These are phyloP conservation scores for Quercus parvula DNA, from an alignment of 306 rosid genomes.

Conservation along the genomic window DNA sequence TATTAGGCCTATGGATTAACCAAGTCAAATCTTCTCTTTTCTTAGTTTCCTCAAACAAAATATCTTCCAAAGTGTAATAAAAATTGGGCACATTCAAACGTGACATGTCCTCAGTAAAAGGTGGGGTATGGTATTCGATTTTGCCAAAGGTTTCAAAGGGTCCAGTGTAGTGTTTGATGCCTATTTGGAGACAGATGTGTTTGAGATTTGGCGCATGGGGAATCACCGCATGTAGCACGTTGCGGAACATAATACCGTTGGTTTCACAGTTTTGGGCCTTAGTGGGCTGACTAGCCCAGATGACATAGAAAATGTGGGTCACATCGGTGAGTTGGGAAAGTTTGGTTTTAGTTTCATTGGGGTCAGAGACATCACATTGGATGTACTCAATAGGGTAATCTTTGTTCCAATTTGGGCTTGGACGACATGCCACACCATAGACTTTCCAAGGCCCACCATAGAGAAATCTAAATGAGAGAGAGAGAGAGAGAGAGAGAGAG, in stretches of 20 bases:
- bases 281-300: constrained; percentile 43
- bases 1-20: constrained; percentile 53
- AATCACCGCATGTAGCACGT: constrained; percentile 44
- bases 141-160: constrained; percentile 35
- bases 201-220: constrained; percentile 57
- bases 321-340: constrained; percentile 57
- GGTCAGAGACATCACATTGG: constrained; percentile 64
- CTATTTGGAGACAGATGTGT: constrained; percentile 66
- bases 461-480: too few relatives aligned
- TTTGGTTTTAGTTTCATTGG: constrained; percentile 40
- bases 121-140: background rate
- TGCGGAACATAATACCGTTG: constrained; percentile 58
- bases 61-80: constrained; percentile 50
- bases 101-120: background rate
- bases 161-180: constrained; percentile 52
- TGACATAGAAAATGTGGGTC: constrained; percentile 66
- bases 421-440: constrained; percentile 69
- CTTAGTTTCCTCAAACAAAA: constrained; percentile 38
- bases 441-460: constrained; percentile 70
- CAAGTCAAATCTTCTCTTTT: constrained; percentile 48
- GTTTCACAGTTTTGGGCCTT: constrained; percentile 49
- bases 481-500: too few relatives aligned
- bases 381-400: constrained; percentile 57
- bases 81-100: constrained; percentile 37
- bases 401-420: constrained; percentile 59